These are phyloP conservation scores for Sarocladium kiliense DNA, from an alignment of 2,329 filamentous ascomycete genomes.

Conservation along the genomic window DNA sequence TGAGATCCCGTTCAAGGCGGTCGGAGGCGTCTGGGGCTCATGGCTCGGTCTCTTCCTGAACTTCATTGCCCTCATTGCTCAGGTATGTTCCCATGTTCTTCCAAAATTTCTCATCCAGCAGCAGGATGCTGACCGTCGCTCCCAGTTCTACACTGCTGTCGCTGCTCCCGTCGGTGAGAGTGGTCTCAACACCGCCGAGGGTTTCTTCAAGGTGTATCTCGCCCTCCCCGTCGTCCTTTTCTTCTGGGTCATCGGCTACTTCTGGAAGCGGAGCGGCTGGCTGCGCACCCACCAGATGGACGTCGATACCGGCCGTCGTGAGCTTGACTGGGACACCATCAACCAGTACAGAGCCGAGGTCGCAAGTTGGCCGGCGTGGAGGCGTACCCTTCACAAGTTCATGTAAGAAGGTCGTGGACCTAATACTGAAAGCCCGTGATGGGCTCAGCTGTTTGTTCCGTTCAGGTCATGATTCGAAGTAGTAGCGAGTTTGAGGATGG, in stretches of 20 bases:
- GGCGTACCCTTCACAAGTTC: slow-evolving; percentile 29
- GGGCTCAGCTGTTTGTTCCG: too few species aligned
- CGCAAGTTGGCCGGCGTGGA: slow-evolving; percentile 48
- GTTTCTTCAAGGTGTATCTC: slow-evolving; percentile 52
- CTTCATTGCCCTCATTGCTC: slow-evolving; percentile 48
- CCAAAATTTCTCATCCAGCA: not conserved
- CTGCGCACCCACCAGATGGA: slow-evolving; percentile 57
- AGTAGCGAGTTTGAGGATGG: too few species aligned
- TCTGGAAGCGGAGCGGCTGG: slow-evolving; percentile 63
- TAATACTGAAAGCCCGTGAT: too few species aligned
- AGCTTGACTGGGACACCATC: slow-evolving; percentile 61
- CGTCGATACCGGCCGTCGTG: slow-evolving; percentile 60
- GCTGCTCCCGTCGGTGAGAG: slow-evolving; percentile 24
- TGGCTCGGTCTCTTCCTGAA: slow-evolving; percentile 57
- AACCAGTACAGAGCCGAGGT: slow-evolving; percentile 47
- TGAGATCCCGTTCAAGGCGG: slow-evolving; percentile 61
- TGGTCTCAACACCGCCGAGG: slow-evolving; percentile 35
- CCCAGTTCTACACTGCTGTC: slow-evolving; percentile 46
- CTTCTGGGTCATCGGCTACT: slow-evolving; percentile 54
- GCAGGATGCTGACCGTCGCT: not conserved
- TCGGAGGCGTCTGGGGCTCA: slow-evolving; percentile 57
- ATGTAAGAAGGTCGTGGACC: slow-evolving; percentile 25
- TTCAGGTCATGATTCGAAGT: too few species aligned
- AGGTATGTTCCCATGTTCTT: slow-evolving; percentile 26
- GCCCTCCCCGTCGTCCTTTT: slow-evolving; percentile 47